A percentile compares a stretch with the other conserved stretches of the same genome.
These are phyloP conservation scores for Quercus alba DNA, from an alignment of 306 rosid species.

Conservation along the genomic window DNA sequence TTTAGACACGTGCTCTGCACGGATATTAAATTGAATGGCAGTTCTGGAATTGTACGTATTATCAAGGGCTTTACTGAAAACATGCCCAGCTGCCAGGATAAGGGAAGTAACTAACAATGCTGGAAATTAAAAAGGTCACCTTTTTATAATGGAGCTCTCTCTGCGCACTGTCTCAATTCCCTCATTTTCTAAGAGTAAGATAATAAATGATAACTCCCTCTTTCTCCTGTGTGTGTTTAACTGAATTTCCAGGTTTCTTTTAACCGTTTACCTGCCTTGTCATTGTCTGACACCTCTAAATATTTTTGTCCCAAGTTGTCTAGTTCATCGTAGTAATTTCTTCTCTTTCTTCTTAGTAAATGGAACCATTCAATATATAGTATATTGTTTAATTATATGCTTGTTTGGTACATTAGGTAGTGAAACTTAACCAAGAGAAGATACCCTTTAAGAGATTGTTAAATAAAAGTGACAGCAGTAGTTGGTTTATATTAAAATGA, in stretches of 20 bases:
- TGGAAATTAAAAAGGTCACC: neutral
- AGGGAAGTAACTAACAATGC: neutral
- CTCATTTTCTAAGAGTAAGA: conserved; percentile 47
- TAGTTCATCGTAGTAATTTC: neutral
- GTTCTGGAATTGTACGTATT: neutral
- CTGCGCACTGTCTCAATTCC: conserved; percentile 32
- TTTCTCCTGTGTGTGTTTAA: neutral
- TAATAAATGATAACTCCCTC: neutral
- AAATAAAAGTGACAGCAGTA: neutral
- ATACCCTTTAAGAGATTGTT: neutral
- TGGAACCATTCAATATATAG: neutral
- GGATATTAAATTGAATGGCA: neutral
- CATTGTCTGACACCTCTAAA: neutral
- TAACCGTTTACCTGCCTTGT: neutral
- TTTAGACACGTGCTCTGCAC: neutral
- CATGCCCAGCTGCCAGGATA: neutral
- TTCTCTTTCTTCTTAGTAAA: neutral
- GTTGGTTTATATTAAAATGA: neutral
- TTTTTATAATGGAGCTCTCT: conserved; percentile 48
- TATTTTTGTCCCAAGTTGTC: too few relatives aligned
- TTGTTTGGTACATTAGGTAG: neutral
- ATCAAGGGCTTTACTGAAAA: neutral
- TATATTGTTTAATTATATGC: neutral
- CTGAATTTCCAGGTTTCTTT: neutral
- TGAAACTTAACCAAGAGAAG: neutral